These are phyloP conservation scores for Fusarium udum DNA, from an alignment of 2,329 filamentous ascomycete species.

Conservation along the genomic window DNA sequence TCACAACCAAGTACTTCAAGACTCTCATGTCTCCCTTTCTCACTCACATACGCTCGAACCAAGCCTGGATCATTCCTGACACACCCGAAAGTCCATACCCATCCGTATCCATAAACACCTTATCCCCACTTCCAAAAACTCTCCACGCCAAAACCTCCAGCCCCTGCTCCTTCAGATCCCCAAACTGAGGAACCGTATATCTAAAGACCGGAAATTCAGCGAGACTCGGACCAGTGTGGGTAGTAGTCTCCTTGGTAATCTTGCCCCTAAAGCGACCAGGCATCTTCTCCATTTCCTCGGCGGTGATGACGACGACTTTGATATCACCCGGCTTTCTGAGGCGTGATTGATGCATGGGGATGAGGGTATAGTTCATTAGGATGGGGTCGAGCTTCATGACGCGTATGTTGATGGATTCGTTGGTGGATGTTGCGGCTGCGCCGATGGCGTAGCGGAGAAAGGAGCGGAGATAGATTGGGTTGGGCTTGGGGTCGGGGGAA, in stretches of 20 bases:
- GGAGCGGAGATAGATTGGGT: background rate
- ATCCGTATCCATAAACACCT: background rate
- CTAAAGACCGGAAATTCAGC: background rate
- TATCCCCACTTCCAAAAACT: background rate
- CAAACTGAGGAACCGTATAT: background rate
- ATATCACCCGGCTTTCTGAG: background rate
- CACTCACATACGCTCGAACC: background rate
- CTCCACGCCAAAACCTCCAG: background rate
- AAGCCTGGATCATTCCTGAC: background rate
- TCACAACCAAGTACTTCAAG: background rate
- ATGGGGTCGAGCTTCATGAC: background rate
- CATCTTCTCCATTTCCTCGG: background rate
- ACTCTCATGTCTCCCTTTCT: background rate
- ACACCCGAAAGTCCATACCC: background rate
- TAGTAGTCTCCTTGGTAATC: background rate
- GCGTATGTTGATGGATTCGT: background rate
- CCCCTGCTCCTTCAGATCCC: rapidly evolving
- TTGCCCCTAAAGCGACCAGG: background rate
- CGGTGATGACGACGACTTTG: background rate
- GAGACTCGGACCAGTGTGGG: rapidly evolving
- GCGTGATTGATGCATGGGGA: rapidly evolving
- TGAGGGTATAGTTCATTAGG: background rate
- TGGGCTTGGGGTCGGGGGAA: background rate
- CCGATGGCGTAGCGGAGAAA: background rate
- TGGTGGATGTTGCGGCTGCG: background rate